Evolutionary conservation across 1,284 basidiomycete species (phyloP), one percentile per base, ranked within the genome.

Genomic region (Melanopsichium pennsylvanicum): DNA sequence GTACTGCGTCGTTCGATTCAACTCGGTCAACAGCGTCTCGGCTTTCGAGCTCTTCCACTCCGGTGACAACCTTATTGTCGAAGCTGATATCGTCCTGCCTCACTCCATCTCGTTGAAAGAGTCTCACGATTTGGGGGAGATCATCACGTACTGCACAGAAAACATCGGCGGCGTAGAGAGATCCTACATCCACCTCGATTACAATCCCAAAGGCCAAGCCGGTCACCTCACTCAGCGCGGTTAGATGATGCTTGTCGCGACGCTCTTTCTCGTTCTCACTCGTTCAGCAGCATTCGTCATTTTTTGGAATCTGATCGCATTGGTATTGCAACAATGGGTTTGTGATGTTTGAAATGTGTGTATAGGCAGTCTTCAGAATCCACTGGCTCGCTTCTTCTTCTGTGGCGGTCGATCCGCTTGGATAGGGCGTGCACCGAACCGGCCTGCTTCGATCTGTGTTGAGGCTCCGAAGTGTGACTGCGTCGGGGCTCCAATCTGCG

Each of bases 21-120:
- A 71, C 39, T 70, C 62, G 32, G 75, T 80, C 42, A 55, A 73
- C 55, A 68, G 64, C 36, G 73, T 80, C 22, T 67, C 72, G 15
- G 74, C 74, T 0, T 78, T 79, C 40, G 78, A 80, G 45, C 58
- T 79, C 31, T 80, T 76, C 50, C 74, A 80, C 46, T 70, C 74
- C 2, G 78, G 78, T 5, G 78, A 80, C 54, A 74, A 74, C 12
- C 68, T 77, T 38, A 79, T 79, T 35, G 77, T 72, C 19, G 78
- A 80, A 45, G 75, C 71, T 11, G 77, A 79, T 39, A 66, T 79
- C 7, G 72, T 79, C 18, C 61, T 78, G 21, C 77, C 77, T 5
- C 58, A 72, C 33, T 64, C 62, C 27, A 74, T 79, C 51, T 51
- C 61, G 35, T 59, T 80, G 25, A 76, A 80, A 32, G 77, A 80